A percentile compares a stretch with the other conserved stretches of the same genome.
These are phyloP conservation scores for Sporothrix brasiliensis DNA, from an alignment of 2,329 filamentous ascomycete species.

Conservation along the genomic window DNA sequence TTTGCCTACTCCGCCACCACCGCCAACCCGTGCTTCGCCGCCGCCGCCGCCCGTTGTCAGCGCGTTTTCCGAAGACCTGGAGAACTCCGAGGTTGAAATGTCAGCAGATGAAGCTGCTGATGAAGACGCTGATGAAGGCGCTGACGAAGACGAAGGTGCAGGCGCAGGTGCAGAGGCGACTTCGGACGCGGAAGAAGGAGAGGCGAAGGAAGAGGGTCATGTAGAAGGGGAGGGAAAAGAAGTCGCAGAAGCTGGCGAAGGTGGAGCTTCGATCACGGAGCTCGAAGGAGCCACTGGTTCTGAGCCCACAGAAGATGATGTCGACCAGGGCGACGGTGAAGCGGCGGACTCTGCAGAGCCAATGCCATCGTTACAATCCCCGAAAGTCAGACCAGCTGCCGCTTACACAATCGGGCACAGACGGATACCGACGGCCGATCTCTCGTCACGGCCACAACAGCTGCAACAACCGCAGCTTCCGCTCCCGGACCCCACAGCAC, in stretches of 20 bases:
- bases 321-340: background rate
- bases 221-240: background rate
- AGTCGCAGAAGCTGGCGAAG: background rate
- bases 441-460: background rate
- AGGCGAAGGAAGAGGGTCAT: background rate
- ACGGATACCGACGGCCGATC: constrained; percentile 17
- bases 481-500: background rate
- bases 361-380: constrained; percentile 1
- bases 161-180: background rate
- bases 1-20: background rate
- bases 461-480: constrained; percentile 5
- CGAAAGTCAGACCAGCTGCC: background rate
- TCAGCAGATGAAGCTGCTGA: background rate
- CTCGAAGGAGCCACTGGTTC: background rate
- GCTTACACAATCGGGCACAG: background rate
- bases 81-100: background rate
- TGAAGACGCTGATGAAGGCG: background rate
- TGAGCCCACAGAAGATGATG: background rate
- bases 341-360: background rate
- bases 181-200: background rate
- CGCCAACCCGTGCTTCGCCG: constrained; percentile 5
- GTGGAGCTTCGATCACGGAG: background rate
- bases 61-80: constrained; percentile 15
- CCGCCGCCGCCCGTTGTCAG: constrained; percentile 1
- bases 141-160: background rate